Percentiles rank a stretch among this genome's conserved stretches.
Evolutionary conservation across 768 basidiomycete genomes (phyloP).

Genomic region (Chlorophyllum brunneum): DNA sequence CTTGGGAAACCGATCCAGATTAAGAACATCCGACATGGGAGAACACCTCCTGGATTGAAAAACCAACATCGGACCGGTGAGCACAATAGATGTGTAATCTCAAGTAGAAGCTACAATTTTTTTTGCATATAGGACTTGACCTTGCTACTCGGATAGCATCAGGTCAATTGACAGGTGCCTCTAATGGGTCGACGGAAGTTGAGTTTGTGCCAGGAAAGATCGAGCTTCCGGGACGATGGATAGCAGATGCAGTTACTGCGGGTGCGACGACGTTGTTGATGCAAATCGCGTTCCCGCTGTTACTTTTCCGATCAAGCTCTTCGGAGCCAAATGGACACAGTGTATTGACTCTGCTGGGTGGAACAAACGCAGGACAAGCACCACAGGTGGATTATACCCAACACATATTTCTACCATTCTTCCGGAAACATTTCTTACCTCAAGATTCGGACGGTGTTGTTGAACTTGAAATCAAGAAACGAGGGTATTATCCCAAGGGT

Average conservation of each 20-base stretch:
- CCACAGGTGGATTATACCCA: constrained; percentile 76
- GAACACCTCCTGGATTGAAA: constrained; percentile 62
- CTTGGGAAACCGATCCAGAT: constrained; percentile 58
- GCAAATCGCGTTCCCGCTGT: constrained; percentile 67
- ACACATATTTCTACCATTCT: constrained; percentile 65
- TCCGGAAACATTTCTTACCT: constrained; percentile 45
- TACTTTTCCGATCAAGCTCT: constrained; percentile 44
- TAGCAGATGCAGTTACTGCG: constrained; percentile 53
- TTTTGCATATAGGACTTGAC: constrained; percentile 45
- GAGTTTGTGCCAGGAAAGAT: constrained; percentile 52
- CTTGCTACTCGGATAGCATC: constrained; percentile 60
- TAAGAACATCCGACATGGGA: constrained; percentile 53
- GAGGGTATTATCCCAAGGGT: constrained; percentile 74
- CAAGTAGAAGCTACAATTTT: too few species aligned
- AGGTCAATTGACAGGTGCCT: constrained; percentile 52
- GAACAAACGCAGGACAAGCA: constrained; percentile 67
- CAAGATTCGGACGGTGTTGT: constrained; percentile 31
- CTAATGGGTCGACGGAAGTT: constrained; percentile 48
- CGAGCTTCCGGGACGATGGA: constrained; percentile 34
- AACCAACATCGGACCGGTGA: constrained; percentile 70
- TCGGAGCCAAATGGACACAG: constrained; percentile 24
- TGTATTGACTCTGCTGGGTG: constrained; percentile 56
- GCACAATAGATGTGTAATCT: constrained; percentile 10
- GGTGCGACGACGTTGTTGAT: constrained; percentile 70
- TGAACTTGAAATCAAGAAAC: constrained; percentile 43